Evolutionary conservation across 225 moss, liverwort and hornwort species (phyloP).

Genomic region (Polytrichum commune): DNA sequence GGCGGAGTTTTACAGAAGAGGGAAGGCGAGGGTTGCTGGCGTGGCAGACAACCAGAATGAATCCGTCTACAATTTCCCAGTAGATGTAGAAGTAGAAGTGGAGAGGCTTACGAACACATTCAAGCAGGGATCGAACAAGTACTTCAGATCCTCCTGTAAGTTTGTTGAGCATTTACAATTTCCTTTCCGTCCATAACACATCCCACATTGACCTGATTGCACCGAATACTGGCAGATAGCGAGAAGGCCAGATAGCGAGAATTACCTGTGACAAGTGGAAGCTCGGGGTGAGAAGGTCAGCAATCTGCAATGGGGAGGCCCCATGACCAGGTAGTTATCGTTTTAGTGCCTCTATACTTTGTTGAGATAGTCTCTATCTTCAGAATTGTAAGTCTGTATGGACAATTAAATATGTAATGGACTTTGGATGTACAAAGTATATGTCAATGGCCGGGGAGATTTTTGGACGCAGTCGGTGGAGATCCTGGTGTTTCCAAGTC

Average conservation of each 20-base stretch:
- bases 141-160: constrained; percentile 18
- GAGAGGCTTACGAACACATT: constrained; percentile 26
- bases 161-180: background rate
- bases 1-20: constrained; percentile 4
- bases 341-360: background rate
- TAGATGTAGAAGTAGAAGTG: constrained; percentile 28
- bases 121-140: constrained; percentile 22
- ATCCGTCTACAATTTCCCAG: constrained; percentile 8
- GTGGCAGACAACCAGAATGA: background rate
- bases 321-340: constrained; percentile 18
- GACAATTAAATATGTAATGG: background rate
- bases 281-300: constrained; percentile 15
- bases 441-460: too few species aligned
- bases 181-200: constrained; percentile 1
- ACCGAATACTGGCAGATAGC: constrained; percentile 23
- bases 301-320: constrained; percentile 14
- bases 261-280: constrained; percentile 21
- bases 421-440: background rate
- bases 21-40: constrained; percentile 18
- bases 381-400: background rate
- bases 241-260: too few species aligned
- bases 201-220: constrained; percentile 5
- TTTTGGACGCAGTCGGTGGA: too few species aligned
- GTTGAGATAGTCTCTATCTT: background rate
- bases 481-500: too few species aligned